Percentiles rank a stretch among this genome's conserved stretches.
Conservation (phyloP, 306 rosid genomes). For the Fragaria vesca region DNA sequence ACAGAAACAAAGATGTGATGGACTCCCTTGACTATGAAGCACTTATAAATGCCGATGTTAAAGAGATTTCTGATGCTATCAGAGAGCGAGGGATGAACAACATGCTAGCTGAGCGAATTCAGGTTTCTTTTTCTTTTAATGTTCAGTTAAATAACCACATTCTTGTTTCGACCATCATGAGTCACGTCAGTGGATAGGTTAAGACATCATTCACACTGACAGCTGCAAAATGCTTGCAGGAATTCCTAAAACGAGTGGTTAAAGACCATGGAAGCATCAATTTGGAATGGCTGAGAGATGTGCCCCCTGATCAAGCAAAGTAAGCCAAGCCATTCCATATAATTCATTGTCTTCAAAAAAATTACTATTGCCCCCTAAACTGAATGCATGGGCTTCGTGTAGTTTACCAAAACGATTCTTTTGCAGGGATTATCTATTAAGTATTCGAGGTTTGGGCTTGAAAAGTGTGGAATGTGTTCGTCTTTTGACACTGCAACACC, state of each 20-base stretch:
- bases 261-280: slow-evolving; percentile 83
- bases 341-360: slow-evolving; percentile 17
- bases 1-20: slow-evolving; percentile 52
- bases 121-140: slow-evolving; percentile 36
- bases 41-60: slow-evolving; percentile 55
- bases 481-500: slow-evolving; percentile 86
- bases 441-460: slow-evolving; percentile 83
- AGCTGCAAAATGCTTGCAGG: slow-evolving; percentile 50
- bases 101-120: slow-evolving; percentile 90
- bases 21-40: slow-evolving; percentile 93
- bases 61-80: slow-evolving; percentile 61
- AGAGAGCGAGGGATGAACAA: slow-evolving; percentile 87
- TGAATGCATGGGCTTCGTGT: background rate
- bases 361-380: slow-evolving; percentile 12
- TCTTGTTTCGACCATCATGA: background rate
- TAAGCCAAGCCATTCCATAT: slow-evolving; percentile 33
- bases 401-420: slow-evolving; percentile 20
- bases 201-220: background rate
- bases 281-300: slow-evolving; percentile 94
- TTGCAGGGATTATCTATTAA: slow-evolving; percentile 78
- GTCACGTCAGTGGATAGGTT: background rate
- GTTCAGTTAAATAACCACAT: slow-evolving; percentile 7
- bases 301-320: slow-evolving; percentile 85
- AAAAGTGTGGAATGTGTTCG: slow-evolving; percentile 97
- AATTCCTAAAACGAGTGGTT: slow-evolving; percentile 70